A percentile compares a stretch with the other conserved stretches of the same genome.
These are phyloP conservation scores for Panaeolus papilionaceus DNA, from an alignment of 768 basidiomycete genomes.

Conservation along the genomic window DNA sequence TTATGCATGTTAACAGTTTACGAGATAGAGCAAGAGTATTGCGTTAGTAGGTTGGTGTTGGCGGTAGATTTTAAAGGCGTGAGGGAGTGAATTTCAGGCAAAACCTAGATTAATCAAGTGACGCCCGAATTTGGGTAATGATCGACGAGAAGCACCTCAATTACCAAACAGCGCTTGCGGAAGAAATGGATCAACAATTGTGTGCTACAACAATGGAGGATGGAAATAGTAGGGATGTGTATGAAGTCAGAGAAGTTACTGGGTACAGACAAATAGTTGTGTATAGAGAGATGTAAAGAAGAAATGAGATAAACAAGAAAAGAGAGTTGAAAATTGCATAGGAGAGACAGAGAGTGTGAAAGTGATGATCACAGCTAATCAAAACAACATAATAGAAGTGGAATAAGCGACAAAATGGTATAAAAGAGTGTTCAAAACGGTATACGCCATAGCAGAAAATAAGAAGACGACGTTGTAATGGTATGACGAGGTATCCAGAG, in stretches of 20 bases:
- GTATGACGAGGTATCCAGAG: background rate
- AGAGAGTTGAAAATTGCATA: background rate
- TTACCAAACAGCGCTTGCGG: background rate
- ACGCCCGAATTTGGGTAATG: no score
- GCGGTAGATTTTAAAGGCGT: no score
- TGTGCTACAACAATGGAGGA: background rate
- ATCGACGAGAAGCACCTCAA: no score
- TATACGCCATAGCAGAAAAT: background rate
- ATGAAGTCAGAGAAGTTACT: background rate
- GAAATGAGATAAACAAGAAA: background rate
- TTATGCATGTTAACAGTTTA: no score
- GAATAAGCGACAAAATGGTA: background rate
- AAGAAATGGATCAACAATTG: background rate
- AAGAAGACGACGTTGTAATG: background rate
- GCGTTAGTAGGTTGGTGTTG: no score
- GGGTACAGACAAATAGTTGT: background rate
- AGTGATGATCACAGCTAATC: background rate
- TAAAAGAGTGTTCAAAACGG: background rate
- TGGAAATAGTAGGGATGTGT: background rate
- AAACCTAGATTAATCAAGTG: no score
- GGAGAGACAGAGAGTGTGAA: background rate
- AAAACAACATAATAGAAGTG: conserved; percentile 4
- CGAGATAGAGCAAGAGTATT: no score
- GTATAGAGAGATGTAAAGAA: background rate
- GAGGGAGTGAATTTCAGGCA: no score